These are phyloP conservation scores for Xylaria cubensis DNA, from an alignment of 495 filamentous ascomycete genomes.

Conservation along the genomic window DNA sequence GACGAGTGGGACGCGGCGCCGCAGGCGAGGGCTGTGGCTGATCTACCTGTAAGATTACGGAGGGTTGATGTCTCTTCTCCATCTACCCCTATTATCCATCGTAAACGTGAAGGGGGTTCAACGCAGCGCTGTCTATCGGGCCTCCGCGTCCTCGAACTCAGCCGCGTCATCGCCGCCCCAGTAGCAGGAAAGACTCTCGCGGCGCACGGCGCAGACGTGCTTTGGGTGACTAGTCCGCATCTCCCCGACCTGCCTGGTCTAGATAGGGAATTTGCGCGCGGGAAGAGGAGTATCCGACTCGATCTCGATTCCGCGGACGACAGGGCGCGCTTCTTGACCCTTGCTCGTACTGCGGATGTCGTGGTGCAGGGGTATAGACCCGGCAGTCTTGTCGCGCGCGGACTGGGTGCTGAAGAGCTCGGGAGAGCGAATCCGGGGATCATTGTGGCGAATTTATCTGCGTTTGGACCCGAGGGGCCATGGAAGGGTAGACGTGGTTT, in stretches of 20 bases:
- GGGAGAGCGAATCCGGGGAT: constrained; percentile 52
- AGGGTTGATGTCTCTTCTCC: constrained; percentile 36
- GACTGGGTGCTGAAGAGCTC: constrained; percentile 51
- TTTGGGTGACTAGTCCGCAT: constrained; percentile 62
- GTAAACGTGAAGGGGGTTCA: constrained; percentile 35
- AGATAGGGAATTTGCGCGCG: constrained; percentile 63
- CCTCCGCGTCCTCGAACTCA: constrained; percentile 57
- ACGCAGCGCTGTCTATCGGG: constrained; percentile 52
- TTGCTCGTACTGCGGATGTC: constrained; percentile 40
- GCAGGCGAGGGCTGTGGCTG: constrained; percentile 43
- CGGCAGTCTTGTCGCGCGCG: constrained; percentile 56
- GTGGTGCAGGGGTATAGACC: constrained; percentile 61
- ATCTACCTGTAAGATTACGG: constrained; percentile 49
- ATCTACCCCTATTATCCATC: constrained; percentile 48
- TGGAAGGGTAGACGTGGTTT: constrained; percentile 33
- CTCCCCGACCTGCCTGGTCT: constrained; percentile 63
- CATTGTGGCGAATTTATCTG: constrained; percentile 61
- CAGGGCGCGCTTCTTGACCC: constrained; percentile 52
- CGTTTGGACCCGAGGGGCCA: constrained; percentile 50
- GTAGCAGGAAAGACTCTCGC: constrained; percentile 56
- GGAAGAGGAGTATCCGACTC: constrained; percentile 47
- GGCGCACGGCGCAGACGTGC: constrained; percentile 59
- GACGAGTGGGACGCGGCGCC: constrained; percentile 51
- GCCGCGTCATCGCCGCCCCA: constrained; percentile 49
- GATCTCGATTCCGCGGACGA: constrained; percentile 55